Evolutionary conservation across 371 early-diverging fungal genomes (phyloP), one percentile per base, ranked within the genome.

Genomic region (Syncephalastrum racemosum): DNA sequence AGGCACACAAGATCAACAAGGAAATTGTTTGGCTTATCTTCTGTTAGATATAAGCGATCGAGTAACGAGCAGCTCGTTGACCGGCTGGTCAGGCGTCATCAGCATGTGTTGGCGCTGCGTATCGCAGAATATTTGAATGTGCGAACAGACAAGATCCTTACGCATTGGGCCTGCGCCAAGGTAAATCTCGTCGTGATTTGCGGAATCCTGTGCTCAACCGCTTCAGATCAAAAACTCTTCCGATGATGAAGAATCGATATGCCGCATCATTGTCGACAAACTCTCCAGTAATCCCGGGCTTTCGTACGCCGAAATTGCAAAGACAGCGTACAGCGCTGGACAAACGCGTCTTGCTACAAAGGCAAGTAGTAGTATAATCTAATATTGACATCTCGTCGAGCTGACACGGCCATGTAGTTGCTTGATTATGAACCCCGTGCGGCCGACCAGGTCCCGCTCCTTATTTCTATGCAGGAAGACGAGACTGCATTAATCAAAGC

Each of bases 121-220:
- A 80, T 97, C 16, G 91, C 94, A 55, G 90, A 91, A 36, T 93
- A 92, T 62, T 65, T 96, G 41, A 81, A 88, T 40, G 71, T 93
- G 56, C 78, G 87, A n/a, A 77, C 83, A 0, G 93, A 94, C 57
- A 80, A 85, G 27, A 91, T 96, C 23, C 67, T 94, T 18, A 88
- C 94, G 24, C 92, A 96, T 63, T 98, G 99, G 99, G 99, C 97
- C 0, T 93, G 95, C 58, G 84, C 90, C 60, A 96, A 97, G 80
- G 85, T 89, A 73, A 22, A 49, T 39, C 16, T 46, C 27, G 19
- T 19, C 4, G 19, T 44, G 3, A 3, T 22, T 53, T 40, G 41
- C 22, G 22, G 3, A 54, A 14, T 1, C 4, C 20, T 53, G 42
- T 19, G 1, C 14, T 22, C 36, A 50, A 1, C 20, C 45, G 25